Base-by-base conservation (phyloP, 169 alveolate species). In the Plasmodium knowlesi region DNA sequence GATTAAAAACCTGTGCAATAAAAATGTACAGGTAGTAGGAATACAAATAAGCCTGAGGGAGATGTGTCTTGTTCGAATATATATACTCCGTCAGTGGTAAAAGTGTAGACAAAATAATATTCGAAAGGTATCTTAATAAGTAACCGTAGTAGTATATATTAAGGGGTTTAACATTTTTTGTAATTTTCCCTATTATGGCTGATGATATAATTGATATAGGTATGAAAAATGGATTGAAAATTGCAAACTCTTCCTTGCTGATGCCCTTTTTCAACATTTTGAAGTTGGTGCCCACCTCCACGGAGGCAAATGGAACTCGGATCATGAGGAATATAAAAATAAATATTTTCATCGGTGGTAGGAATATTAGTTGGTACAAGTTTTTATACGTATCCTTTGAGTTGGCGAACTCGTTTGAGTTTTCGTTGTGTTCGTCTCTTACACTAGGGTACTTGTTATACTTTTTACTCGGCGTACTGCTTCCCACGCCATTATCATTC, bases 251-350 rank as follows among this genome's bases (percentile, higher is more conserved):
- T 86, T 96, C 97, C 84, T 85, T 93, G 5, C 96, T 85, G 73
- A 96, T 83, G 0, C 97, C 97, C 82, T 92, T 95, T 78, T 92
- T 93, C 39, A 96, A 88, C 91, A 96, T 80, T 79, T 96, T 93
- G 30, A 96, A 95, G 73, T 96, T 96, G 22, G 96, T 90, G 70
- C 85, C 96, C 67, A 95, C 96, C 19, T 91, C 95, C 67, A 94
- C 97, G 8, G 96, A 92, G 46, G 96, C 88, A 84, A 86, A 96
- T 72, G 96, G 95, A 12, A 96, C 83, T 30, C 92, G 90, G 57
- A 53, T 95, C 70, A 93, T 91, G 73, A 93, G 93, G 43, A 90
- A 85, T 73, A 79, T 79, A 50, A 95, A 70, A 43, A 94, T 92
- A 43, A 94, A 85, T 73, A 95, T 79, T 88, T 74, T 94, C 61